Evolutionary conservation across 2,329 filamentous ascomycete genomes (phyloP).

Genomic region (Onygenales sp.): DNA sequence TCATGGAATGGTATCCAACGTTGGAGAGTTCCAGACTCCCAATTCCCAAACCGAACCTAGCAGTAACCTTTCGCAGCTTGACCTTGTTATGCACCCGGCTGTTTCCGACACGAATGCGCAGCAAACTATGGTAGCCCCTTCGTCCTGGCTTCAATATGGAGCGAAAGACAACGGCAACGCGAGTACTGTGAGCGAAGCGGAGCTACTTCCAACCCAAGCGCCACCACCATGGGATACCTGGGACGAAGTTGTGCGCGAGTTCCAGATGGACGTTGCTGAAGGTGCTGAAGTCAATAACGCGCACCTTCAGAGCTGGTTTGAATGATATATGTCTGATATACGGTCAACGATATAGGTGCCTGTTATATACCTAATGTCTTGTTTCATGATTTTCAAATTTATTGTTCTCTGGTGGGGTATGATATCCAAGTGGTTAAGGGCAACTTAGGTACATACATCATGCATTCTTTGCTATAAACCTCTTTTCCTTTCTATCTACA

Average conservation of each 20-base stretch:
- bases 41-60: no score
- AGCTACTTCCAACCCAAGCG: no score
- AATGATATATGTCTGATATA: not conserved
- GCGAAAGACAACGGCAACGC: not conserved
- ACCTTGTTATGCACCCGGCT: no score
- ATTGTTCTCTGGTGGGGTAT: not conserved
- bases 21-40: no score
- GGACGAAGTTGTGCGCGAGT: conserved; percentile 12
- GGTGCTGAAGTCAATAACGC: not conserved
- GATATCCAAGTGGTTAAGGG: no score
- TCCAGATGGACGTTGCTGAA: conserved; percentile 10
- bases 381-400: not conserved
- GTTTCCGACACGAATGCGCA: no score
- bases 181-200: no score
- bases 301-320: conserved; percentile 8
- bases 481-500: no score
- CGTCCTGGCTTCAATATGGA: not conserved
- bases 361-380: not conserved
- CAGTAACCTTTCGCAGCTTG: no score
- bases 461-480: no score
- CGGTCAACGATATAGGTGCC: not conserved
- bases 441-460: no score
- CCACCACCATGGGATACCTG: conserved; percentile 11
- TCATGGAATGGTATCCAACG: no score
- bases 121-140: not conserved